Evolutionary conservation across 768 basidiomycete genomes (phyloP).

Genomic region (Paxillus rubicundulus): DNA sequence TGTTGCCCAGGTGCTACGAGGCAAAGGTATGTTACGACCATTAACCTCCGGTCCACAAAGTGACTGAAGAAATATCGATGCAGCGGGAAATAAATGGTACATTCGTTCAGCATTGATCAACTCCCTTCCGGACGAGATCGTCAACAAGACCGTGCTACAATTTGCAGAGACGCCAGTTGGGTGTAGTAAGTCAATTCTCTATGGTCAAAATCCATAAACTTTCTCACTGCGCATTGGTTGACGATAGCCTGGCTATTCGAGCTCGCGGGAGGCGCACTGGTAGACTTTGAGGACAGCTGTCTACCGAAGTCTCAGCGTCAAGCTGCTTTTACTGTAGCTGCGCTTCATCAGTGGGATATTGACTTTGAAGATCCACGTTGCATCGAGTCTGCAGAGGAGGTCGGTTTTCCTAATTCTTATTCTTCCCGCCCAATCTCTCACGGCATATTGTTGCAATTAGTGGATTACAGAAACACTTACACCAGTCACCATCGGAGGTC

Average conservation of each 20-base stretch:
- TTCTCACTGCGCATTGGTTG: background rate
- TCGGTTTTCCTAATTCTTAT: slow-evolving; percentile 28
- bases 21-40: slow-evolving; percentile 54
- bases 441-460: slow-evolving; percentile 31
- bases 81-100: slow-evolving; percentile 86
- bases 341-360: slow-evolving; percentile 92
- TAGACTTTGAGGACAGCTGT: slow-evolving; percentile 70
- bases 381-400: slow-evolving; percentile 78
- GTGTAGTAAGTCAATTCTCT: slow-evolving; percentile 64
- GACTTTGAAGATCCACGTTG: slow-evolving; percentile 78
- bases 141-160: slow-evolving; percentile 76
- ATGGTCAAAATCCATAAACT: background rate
- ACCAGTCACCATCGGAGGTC: slow-evolving; percentile 73
- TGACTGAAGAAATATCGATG: background rate
- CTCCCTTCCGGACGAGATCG: slow-evolving; percentile 83
- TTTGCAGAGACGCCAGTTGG: slow-evolving; percentile 86
- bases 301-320: slow-evolving; percentile 77
- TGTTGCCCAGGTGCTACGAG: slow-evolving; percentile 84
- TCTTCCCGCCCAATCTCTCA: slow-evolving; percentile 7
- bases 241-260: slow-evolving; percentile 86
- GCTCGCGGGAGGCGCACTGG: slow-evolving; percentile 77
- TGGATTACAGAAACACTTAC: slow-evolving; percentile 79
- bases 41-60: background rate
- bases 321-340: slow-evolving; percentile 81
- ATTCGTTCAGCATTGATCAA: slow-evolving; percentile 82